phyloP scores from a whole-genome alignment of 2,329 filamentous ascomycete species.

The Didymella pinodella region DNA sequence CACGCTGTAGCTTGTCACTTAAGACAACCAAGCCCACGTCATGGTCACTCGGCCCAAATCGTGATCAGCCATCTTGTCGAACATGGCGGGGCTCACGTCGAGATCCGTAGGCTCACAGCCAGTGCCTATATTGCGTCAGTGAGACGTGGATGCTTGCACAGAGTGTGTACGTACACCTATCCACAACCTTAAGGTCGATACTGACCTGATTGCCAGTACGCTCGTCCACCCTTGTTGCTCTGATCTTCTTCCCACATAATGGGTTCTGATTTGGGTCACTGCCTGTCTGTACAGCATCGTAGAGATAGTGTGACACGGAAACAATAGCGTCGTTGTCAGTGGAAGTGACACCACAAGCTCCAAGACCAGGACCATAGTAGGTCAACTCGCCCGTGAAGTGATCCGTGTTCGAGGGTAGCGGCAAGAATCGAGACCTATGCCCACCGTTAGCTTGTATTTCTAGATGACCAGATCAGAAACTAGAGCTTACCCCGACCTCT shows the following conservation, averaged over 20 bases:
- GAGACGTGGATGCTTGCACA: background rate
- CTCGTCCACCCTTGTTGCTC: slow-evolving; percentile 61
- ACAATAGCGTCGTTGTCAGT: slow-evolving; percentile 66
- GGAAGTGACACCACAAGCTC: slow-evolving; percentile 72
- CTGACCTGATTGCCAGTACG: slow-evolving; percentile 56
- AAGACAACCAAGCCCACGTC: slow-evolving; percentile 60
- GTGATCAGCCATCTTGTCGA: slow-evolving; percentile 57
- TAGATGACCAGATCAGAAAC: background rate
- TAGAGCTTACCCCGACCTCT: slow-evolving; percentile 30
- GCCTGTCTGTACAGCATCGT: slow-evolving; percentile 64
- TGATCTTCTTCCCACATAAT: slow-evolving; percentile 72
- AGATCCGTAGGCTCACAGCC: slow-evolving; percentile 60
- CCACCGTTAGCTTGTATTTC: background rate
- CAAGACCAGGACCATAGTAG: slow-evolving; percentile 72
- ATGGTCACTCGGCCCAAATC: slow-evolving; percentile 58
- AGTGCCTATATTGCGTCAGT: slow-evolving; percentile 47
- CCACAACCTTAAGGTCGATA: slow-evolving; percentile 71
- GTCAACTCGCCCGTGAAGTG: slow-evolving; percentile 71
- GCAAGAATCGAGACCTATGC: slow-evolving; percentile 53
- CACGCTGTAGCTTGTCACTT: background rate
- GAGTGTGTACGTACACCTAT: slow-evolving; percentile 63
- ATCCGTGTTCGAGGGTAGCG: slow-evolving; percentile 60
- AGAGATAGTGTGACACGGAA: slow-evolving; percentile 72
- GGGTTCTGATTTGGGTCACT: slow-evolving; percentile 68
- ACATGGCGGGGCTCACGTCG: slow-evolving; percentile 59